phyloP scores from a whole-genome alignment of 1,284 basidiomycete species.

The Trametes hirsuta region DNA sequence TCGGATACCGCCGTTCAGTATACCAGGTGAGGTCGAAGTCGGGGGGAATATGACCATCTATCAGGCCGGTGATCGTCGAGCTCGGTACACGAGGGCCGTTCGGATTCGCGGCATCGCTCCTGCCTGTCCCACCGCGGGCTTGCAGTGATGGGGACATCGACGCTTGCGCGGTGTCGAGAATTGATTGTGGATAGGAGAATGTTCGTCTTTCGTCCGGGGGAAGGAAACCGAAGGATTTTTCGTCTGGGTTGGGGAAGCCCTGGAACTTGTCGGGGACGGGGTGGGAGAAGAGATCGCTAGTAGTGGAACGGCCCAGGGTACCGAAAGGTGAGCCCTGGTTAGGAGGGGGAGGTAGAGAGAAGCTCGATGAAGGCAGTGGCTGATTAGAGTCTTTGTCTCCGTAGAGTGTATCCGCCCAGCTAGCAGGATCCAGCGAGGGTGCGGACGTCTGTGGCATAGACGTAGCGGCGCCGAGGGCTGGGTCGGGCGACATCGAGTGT shows the following conservation, averaged over 20 bases:
- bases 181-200: slow-evolving; percentile 48
- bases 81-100: slow-evolving; percentile 54
- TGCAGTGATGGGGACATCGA: slow-evolving; percentile 29
- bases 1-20: slow-evolving; percentile 23
- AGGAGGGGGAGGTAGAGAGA: slow-evolving; percentile 39
- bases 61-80: slow-evolving; percentile 43
- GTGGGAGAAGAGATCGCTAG: slow-evolving; percentile 44
- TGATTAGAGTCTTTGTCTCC: slow-evolving; percentile 53
- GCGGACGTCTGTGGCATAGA: slow-evolving; percentile 45
- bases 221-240: slow-evolving; percentile 35
- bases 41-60: background rate
- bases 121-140: background rate
- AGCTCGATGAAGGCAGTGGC: slow-evolving; percentile 42
- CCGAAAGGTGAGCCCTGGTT: slow-evolving; percentile 42
- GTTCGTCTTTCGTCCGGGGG: slow-evolving; percentile 46
- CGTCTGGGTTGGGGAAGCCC: slow-evolving; percentile 35
- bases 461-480: slow-evolving; percentile 36
- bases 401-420: slow-evolving; percentile 63
- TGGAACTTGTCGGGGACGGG: slow-evolving; percentile 30
- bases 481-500: slow-evolving; percentile 40
- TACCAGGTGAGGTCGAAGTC: slow-evolving; percentile 22
- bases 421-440: slow-evolving; percentile 51
- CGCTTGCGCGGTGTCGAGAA: slow-evolving; percentile 39
- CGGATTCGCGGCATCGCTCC: slow-evolving; percentile 4
- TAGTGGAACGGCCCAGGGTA: slow-evolving; percentile 41